Evolutionary conservation across 257 asterid species (phyloP).

Genomic region (Fraxinus cuspidata): DNA sequence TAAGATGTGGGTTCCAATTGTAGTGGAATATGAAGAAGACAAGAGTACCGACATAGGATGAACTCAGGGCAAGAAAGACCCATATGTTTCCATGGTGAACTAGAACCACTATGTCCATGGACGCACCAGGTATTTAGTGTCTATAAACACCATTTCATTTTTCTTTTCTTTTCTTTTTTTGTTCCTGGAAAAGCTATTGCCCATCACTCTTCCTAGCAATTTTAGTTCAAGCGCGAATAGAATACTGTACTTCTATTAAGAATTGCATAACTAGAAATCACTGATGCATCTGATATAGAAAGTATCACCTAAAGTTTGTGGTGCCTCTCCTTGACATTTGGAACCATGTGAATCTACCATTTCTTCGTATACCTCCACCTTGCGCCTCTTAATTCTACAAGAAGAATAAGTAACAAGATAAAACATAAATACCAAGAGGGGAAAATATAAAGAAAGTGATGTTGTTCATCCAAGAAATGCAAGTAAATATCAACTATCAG

Average conservation of each 20-base stretch:
- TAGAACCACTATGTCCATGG: not conserved
- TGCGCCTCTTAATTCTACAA: constrained; percentile 75
- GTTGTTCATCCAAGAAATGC: constrained; percentile 5
- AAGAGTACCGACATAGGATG: not conserved
- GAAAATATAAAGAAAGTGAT: not conserved
- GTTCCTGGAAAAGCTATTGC: constrained; percentile 9
- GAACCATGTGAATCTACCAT: constrained; percentile 36
- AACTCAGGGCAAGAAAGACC: not conserved
- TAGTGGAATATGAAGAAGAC: not conserved
- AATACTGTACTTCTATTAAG: constrained; percentile 2
- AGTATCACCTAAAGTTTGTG: constrained; percentile 41
- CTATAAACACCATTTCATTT: constrained; percentile 14
- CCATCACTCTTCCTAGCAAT: not conserved
- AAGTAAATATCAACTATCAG: constrained; percentile 11
- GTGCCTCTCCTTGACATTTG: constrained; percentile 40
- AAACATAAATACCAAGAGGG: constrained; percentile 8
- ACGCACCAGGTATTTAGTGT: constrained; percentile 1
- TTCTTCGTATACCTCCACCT: constrained; percentile 46
- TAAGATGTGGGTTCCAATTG: constrained; percentile 6
- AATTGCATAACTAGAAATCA: constrained; percentile 6
- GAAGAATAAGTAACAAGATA: constrained; percentile 9
- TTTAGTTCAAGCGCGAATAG: not conserved
- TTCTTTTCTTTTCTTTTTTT: not conserved
- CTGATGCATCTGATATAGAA: constrained; percentile 15
- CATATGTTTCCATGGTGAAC: not conserved